Base-by-base conservation (phyloP, 805 yeast genomes). In the Saccharomycopsis sp. region DNA sequence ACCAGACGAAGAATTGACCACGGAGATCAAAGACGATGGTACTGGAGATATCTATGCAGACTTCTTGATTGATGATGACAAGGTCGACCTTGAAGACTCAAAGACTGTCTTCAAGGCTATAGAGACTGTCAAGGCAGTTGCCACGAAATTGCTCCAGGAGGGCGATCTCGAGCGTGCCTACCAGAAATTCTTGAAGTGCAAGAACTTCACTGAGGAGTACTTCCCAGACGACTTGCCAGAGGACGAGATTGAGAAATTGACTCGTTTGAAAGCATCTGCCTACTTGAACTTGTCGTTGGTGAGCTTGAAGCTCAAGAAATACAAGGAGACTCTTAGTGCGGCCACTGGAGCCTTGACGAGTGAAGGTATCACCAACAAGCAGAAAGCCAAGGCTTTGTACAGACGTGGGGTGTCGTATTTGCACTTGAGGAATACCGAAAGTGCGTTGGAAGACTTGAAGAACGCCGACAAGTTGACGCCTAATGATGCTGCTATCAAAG, bases 31-130 rank as follows among this genome's bases (percentile, higher is more conserved):
- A 16, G 85, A 81, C 57, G 97, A 90, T 67, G 91, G 89, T 20
- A 86, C 89, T 21, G 97, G 97, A 52, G 97, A 91, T 70, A 72
- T 77, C 40, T 90, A 83, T 70, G 97, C 89, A 65, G 91, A 84
- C 51, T 75, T 77, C 23, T 75, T 91, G 56, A 86, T 80, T 34
- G 96, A 88, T 68, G 94, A 91, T 69, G 81, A 81, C 57, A 75
- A 74, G 52, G 79, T 89, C 53, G 85, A 87, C 66, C 63, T 78
- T 24, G 75, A 77, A 18, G 72, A 80, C 29, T 83, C 89, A n/a
- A 82, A 79, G 50, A 74, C 84, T 8, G 96, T 89, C 2, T 75
- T 87, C 62, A 74, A 75, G 37, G 94, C 90, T 1, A 82, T 85
- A 40, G 75, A 75, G 47, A 71, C 75, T 34, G 79, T 91, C 64